Base-by-base conservation (phyloP, 345 rosid species). In the Gossypium bickii region DNA sequence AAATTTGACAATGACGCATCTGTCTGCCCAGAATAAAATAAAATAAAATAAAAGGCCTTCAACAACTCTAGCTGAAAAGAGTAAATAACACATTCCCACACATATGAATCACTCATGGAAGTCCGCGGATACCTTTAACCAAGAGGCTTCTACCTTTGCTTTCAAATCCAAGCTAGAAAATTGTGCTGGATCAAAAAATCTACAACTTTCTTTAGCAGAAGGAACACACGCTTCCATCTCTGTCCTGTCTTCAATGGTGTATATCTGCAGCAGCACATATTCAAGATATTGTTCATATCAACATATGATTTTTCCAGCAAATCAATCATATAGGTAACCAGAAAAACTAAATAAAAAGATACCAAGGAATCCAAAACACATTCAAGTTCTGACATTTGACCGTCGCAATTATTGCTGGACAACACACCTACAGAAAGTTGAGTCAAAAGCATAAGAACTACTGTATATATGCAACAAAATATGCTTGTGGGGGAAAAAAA, bases 281-380 rank as follows among this genome's bases (percentile, higher is more conserved):
- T 59, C 24, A 71, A 80, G 24, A 80, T 25, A 29, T 22, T 67
- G 71, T 24, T 64, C 24, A 15, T 64, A 69, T 49, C 17, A 2
- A 27, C 16, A 48, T 49, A 15, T 15, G 72, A 17, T 17, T 69
- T 38, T 69, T 69, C 58, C 16, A 49, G 24, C 22, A 25, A 69
- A 49, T 49, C 72, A 51, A 11, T 49, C 59, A 49, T 38, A 34
- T 25, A 38, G 2, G 9, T 34, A 53, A 52, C 29, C 34, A 68
- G 12, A 58, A 57, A 49, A 82, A 43, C n/a, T 66, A 45, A 61
- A 79, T 44, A 44, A 57, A 29, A 15, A 55, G 17, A 72, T 70
- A 94, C 97, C 89, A 48, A 87, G 41, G 94, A 87, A 79, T 89
- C 95, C 92, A 91, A 80, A 75, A 89, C 82, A 80, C 80, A 86